phyloP scores from a whole-genome alignment of 2,329 filamentous ascomycete genomes.

The Aspergillus sp. region DNA sequence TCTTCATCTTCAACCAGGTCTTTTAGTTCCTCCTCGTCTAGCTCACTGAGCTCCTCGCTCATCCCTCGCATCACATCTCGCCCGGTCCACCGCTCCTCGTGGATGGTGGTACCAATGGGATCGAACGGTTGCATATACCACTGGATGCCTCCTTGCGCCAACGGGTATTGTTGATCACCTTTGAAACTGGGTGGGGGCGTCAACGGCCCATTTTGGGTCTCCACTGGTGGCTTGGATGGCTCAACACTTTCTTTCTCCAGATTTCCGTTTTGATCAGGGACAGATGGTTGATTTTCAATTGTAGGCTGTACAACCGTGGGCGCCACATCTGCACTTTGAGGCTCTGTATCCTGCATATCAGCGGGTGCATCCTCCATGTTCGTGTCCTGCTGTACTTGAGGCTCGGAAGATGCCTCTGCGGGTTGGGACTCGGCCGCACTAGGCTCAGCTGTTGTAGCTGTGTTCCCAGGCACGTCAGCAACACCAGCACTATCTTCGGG shows the following conservation, averaged over 20 bases:
- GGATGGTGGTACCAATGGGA: conserved; percentile 74
- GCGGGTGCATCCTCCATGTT: conserved; percentile 6
- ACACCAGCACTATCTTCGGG: conserved; percentile 26
- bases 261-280: conserved; percentile 33
- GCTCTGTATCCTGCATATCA: conserved; percentile 17
- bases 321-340: conserved; percentile 18
- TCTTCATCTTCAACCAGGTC: conserved; percentile 65
- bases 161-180: conserved; percentile 48
- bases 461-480: conserved; percentile 10
- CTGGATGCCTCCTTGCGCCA: conserved; percentile 74
- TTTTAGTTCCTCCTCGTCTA: conserved; percentile 86
- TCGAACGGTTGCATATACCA: conserved; percentile 88
- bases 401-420: conserved; percentile 11
- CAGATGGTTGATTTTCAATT: conserved; percentile 23
- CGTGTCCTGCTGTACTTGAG: conserved; percentile 4
- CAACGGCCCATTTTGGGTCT: conserved; percentile 29
- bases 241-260: conserved; percentile 30
- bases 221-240: conserved; percentile 50
- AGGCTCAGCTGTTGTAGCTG: conserved; percentile 13
- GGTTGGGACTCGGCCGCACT: conserved; percentile 16
- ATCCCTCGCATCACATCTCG: conserved; percentile 70
- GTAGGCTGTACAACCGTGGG: conserved; percentile 40
- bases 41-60: conserved; percentile 86
- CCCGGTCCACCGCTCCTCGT: conserved; percentile 73
- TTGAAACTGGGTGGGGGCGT: conserved; percentile 46